Evolutionary conservation across 164 flowering plant genomes (phyloP).

Genomic region (Annona cherimola): DNA sequence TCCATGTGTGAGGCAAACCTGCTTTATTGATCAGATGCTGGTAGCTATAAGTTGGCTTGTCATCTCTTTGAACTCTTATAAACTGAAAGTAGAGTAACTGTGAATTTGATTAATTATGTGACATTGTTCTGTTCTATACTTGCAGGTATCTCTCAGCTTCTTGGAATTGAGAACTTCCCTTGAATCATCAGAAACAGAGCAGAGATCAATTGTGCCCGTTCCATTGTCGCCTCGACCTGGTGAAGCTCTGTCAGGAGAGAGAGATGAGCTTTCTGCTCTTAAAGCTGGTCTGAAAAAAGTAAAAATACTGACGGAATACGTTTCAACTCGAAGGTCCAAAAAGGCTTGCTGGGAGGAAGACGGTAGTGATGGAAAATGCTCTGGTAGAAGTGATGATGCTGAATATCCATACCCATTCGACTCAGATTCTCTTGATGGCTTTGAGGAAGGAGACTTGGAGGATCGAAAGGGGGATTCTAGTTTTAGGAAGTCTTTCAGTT

Average conservation of each 20-base stretch:
- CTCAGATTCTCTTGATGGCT: conserved; percentile 68
- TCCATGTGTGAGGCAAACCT: no score
- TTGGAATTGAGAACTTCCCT: conserved; percentile 58
- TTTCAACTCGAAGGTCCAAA: conserved; percentile 67
- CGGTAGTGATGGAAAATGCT: conserved; percentile 67
- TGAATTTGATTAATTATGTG: background rate
- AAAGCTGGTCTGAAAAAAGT: conserved; percentile 95
- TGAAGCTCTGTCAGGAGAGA: conserved; percentile 47
- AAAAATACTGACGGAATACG: conserved; percentile 72
- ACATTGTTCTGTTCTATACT: conserved; percentile 2
- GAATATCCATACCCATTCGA: conserved; percentile 76
- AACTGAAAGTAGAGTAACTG: background rate
- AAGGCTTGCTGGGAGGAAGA: conserved; percentile 79
- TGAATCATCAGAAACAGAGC: conserved; percentile 45
- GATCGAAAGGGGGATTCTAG: conserved; percentile 46
- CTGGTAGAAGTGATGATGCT: conserved; percentile 70
- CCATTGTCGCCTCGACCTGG: conserved; percentile 40
- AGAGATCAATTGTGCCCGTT: conserved; percentile 47
- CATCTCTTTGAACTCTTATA: background rate
- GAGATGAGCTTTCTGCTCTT: conserved; percentile 88
- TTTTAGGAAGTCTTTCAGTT: conserved; percentile 78
- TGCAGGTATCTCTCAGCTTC: conserved; percentile 54
- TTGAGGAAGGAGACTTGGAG: conserved; percentile 64
- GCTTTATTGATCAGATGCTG: no score
- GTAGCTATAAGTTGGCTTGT: no score